Evolutionary conservation across 2,329 filamentous ascomycete species (phyloP).

Genomic region (Colletotrichum spaethianum): DNA sequence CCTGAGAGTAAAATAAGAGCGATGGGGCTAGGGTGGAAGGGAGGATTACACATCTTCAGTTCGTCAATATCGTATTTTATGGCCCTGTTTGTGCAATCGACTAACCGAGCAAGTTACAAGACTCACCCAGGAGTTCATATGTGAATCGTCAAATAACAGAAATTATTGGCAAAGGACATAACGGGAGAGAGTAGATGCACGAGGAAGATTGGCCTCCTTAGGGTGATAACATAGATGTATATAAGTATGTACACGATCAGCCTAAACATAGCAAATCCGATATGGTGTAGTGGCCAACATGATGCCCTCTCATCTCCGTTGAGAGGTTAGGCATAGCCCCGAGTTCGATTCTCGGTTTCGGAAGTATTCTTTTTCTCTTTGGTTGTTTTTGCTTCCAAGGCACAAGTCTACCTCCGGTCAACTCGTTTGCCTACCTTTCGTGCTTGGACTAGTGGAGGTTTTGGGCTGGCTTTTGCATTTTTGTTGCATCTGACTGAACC

Average conservation of each 20-base stretch:
- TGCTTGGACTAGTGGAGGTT: no score
- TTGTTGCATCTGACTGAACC: neutral
- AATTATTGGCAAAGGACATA: neutral
- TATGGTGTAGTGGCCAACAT: slow-evolving; percentile 40
- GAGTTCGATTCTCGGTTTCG: slow-evolving; percentile 42
- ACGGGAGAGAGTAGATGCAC: neutral
- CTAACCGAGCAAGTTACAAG: neutral
- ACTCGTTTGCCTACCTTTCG: no score
- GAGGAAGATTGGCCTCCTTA: neutral
- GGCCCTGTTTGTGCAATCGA: neutral
- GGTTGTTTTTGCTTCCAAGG: no score
- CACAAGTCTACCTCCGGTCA: no score
- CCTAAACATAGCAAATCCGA: neutral
- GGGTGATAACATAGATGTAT: neutral
- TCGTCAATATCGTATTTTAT: neutral
- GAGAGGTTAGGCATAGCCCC: slow-evolving; percentile 38
- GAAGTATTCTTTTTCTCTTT: slow-evolving; percentile 1
- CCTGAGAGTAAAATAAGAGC: neutral
- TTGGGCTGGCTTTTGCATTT: neutral
- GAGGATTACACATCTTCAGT: neutral
- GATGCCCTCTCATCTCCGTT: slow-evolving; percentile 18
- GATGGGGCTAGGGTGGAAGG: neutral
- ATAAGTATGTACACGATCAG: neutral
- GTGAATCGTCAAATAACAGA: no score
- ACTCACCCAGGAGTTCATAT: neutral